Conservation (phyloP, 2,329 filamentous ascomycete species). For the Emergomyces orientalis region DNA sequence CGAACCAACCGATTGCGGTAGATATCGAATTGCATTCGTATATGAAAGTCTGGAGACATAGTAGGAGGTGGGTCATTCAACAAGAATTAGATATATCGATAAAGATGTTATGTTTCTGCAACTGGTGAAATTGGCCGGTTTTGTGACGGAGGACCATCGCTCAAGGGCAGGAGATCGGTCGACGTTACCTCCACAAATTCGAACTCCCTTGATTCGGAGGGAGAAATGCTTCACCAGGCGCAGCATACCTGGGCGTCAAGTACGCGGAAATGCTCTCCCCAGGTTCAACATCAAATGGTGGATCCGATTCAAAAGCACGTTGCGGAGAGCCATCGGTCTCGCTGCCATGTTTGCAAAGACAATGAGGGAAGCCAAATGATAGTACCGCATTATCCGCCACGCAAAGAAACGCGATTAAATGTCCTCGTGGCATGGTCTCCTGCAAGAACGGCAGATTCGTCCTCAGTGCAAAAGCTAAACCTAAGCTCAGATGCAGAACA, state of each 20-base stretch:
- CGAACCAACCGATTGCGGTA: background rate
- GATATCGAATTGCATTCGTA: background rate
- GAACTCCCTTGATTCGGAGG: too few relatives aligned
- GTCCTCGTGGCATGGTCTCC: background rate
- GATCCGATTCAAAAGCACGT: too few relatives aligned
- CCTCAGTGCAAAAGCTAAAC: background rate
- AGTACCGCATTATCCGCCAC: background rate
- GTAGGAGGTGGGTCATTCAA: background rate
- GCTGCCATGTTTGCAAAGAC: background rate
- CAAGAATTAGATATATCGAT: background rate
- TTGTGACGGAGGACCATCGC: background rate
- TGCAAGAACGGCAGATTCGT: background rate
- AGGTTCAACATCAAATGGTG: too few relatives aligned
- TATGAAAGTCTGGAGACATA: too few relatives aligned
- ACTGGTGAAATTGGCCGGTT: background rate
- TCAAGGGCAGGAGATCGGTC: too few relatives aligned
- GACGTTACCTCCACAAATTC: background rate
- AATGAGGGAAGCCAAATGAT: background rate
- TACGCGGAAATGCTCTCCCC: too few relatives aligned
- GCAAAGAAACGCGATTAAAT: background rate
- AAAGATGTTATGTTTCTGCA: background rate
- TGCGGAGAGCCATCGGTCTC: too few relatives aligned
- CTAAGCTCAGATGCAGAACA: too few relatives aligned
- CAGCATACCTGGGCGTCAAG: too few relatives aligned
- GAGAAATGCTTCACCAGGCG: too few relatives aligned